phyloP scores from a whole-genome alignment of 169 alveolate genomes.

The Miamiensis avidus region DNA sequence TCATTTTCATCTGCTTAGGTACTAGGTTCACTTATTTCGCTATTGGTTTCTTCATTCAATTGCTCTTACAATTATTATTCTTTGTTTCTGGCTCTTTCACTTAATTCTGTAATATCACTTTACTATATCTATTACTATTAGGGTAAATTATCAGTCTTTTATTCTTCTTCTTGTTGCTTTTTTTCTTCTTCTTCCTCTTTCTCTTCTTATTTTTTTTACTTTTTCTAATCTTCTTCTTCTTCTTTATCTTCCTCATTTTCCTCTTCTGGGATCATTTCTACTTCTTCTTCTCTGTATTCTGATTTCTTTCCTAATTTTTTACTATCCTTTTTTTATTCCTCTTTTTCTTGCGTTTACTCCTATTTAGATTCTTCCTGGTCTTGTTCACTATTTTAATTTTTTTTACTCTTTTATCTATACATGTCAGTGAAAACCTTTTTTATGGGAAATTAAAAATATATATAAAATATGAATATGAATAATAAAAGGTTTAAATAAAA shows the following conservation, averaged over 20 bases:
- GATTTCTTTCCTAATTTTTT: conserved; percentile 39
- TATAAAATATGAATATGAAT: background rate
- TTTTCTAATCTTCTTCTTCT: conserved; percentile 28
- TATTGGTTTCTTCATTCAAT: conserved; percentile 17
- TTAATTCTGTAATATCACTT: conserved; percentile 22
- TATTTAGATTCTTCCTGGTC: conserved; percentile 30
- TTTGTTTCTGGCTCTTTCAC: conserved; percentile 13
- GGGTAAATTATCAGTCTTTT: conserved; percentile 27
- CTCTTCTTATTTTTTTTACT: conserved; percentile 21
- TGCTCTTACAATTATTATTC: conserved; percentile 19
- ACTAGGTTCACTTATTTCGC: background rate
- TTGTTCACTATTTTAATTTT: conserved; percentile 32
- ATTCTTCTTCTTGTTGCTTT: conserved; percentile 29
- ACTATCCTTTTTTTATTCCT: conserved; percentile 36
- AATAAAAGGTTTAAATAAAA: too few species aligned
- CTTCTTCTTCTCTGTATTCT: conserved; percentile 23
- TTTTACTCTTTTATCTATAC: conserved; percentile 21
- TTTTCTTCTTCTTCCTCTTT: conserved; percentile 21
- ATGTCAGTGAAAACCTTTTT: conserved; percentile 24
- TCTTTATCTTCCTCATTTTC: conserved; percentile 27
- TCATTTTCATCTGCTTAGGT: background rate
- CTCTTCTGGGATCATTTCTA: conserved; percentile 10
- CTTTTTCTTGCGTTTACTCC: conserved; percentile 23
- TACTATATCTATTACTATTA: conserved; percentile 34
- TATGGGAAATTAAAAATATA: too few species aligned